These are phyloP conservation scores for Mucor mucedo DNA, from an alignment of 371 early-diverging fungal species.

Conservation along the genomic window DNA sequence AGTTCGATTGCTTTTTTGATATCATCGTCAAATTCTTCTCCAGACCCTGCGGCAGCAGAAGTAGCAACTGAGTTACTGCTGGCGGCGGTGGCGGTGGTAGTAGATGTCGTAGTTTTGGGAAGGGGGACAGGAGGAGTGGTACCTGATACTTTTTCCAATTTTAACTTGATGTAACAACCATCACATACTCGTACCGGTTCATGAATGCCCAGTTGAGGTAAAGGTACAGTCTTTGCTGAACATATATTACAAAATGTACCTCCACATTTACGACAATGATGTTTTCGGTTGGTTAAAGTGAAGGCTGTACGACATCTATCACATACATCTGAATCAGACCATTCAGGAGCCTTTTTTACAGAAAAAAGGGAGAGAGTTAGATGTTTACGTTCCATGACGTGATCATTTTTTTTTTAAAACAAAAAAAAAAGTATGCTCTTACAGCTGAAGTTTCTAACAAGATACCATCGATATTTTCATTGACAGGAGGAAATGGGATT, in stretches of 20 bases:
- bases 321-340: conserved; percentile 94
- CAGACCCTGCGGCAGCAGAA: not conserved
- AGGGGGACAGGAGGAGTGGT: not conserved
- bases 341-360: conserved; percentile 87
- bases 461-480: conserved; percentile 73
- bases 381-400: too few species aligned
- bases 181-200: conserved; percentile 95
- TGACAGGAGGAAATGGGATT: conserved; percentile 73
- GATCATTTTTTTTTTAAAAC: too few species aligned
- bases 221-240: conserved; percentile 81
- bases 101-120: conserved; percentile 7
- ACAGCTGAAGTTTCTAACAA: conserved; percentile 73
- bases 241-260: conserved; percentile 91
- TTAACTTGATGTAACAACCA: conserved; percentile 78
- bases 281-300: conserved; percentile 94
- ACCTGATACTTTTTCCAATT: conserved; percentile 47
- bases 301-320: conserved; percentile 92
- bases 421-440: conserved; percentile 21
- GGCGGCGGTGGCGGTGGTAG: conserved; percentile 9
- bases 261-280: conserved; percentile 98
- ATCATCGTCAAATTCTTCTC: conserved; percentile 81
- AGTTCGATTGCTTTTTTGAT: conserved; percentile 88
- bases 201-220: conserved; percentile 89
- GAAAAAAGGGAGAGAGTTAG: not conserved
- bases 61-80: not conserved